Percentiles rank a stretch among this genome's conserved stretches.
Conservation (phyloP, 2,329 filamentous ascomycete genomes). For the Tricladium varicosporioides region DNA sequence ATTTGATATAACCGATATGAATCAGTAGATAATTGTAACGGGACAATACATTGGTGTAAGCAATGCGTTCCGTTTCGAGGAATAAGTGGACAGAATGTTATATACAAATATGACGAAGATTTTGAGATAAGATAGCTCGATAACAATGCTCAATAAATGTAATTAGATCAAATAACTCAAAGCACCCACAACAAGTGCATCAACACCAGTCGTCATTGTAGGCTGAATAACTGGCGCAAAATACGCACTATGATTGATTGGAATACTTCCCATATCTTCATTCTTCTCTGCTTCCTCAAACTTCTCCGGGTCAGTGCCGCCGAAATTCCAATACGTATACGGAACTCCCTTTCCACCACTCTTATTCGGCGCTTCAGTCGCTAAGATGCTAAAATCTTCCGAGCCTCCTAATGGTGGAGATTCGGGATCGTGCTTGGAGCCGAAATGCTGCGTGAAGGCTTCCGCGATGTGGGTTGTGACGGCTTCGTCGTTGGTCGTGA, state of each 20-base stretch:
- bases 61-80: too few species aligned
- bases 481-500: slow-evolving; percentile 23
- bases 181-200: slow-evolving; percentile 50
- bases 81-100: not conserved
- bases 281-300: slow-evolving; percentile 13
- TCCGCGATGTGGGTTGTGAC: slow-evolving; percentile 14
- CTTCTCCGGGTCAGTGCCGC: slow-evolving; percentile 36
- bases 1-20: too few species aligned
- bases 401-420: slow-evolving; percentile 11
- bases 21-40: too few species aligned
- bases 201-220: slow-evolving; percentile 51
- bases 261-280: slow-evolving; percentile 27
- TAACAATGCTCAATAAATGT: not conserved
- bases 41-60: too few species aligned
- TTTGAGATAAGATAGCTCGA: not conserved
- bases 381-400: slow-evolving; percentile 45
- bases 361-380: slow-evolving; percentile 35
- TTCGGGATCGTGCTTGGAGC: slow-evolving; percentile 17
- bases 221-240: slow-evolving; percentile 60
- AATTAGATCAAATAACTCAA: slow-evolving; percentile 41
- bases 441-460: slow-evolving; percentile 24
- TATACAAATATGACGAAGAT: not conserved
- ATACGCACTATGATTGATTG: slow-evolving; percentile 57
- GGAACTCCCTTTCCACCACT: slow-evolving; percentile 14
- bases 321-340: slow-evolving; percentile 38